phyloP scores from a whole-genome alignment of 2,329 filamentous ascomycete genomes.

The Venturia nashicola region DNA sequence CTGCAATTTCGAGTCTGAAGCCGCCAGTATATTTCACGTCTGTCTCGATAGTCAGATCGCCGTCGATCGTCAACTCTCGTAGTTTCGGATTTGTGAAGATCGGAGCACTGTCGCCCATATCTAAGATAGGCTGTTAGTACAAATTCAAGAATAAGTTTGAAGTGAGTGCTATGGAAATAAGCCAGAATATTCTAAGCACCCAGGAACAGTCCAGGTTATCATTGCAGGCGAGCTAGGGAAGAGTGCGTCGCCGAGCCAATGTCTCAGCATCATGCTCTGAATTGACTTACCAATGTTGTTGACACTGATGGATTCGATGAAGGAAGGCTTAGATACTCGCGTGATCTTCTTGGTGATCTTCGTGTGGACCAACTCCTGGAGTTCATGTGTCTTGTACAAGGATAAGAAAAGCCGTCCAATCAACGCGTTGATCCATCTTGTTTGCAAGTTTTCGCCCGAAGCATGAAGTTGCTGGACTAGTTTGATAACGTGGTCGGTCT shows the following conservation, averaged over 20 bases:
- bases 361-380: slow-evolving; percentile 65
- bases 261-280: not conserved
- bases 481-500: slow-evolving; percentile 75
- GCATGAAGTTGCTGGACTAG: slow-evolving; percentile 85
- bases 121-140: slow-evolving; percentile 16
- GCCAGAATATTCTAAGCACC: not conserved
- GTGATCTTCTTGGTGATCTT: slow-evolving; percentile 96
- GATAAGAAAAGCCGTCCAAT: slow-evolving; percentile 80
- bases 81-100: slow-evolving; percentile 81
- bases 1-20: slow-evolving; percentile 78
- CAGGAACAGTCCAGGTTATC: not conserved
- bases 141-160: not conserved
- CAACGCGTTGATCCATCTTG: slow-evolving; percentile 85
- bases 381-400: slow-evolving; percentile 69
- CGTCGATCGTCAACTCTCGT: slow-evolving; percentile 81
- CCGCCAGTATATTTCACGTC: slow-evolving; percentile 84
- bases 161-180: not conserved
- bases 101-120: slow-evolving; percentile 77
- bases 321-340: slow-evolving; percentile 80
- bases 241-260: not conserved
- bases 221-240: not conserved
- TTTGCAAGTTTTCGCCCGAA: slow-evolving; percentile 80
- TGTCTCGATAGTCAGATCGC: slow-evolving; percentile 75
- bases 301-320: slow-evolving; percentile 75
- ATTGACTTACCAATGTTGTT: slow-evolving; percentile 45